Percentiles rank a stretch among this genome's conserved stretches.
phyloP scores from a whole-genome alignment of 2,329 filamentous ascomycete species.

The Curvularia sp. region DNA sequence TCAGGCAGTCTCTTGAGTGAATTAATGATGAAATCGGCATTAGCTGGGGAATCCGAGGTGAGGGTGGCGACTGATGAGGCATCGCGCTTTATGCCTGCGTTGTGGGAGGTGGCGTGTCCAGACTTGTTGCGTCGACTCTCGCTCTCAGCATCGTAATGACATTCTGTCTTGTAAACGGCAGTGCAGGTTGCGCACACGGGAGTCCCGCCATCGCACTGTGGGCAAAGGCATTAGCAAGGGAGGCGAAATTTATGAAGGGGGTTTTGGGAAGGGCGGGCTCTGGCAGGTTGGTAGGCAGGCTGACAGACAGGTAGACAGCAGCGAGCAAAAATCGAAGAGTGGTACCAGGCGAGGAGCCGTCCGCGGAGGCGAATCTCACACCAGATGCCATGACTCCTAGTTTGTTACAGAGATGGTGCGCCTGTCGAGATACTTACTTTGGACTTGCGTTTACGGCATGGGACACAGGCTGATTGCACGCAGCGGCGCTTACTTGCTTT shows the following conservation, averaged over 20 bases:
- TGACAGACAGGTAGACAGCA: slow-evolving; percentile 2
- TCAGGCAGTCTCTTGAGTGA: slow-evolving; percentile 56
- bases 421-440: slow-evolving; percentile 48
- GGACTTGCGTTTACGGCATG: slow-evolving; percentile 60
- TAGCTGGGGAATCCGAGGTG: slow-evolving; percentile 21
- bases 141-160: slow-evolving; percentile 58
- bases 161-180: slow-evolving; percentile 59
- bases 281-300: slow-evolving; percentile 1
- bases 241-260: not conserved
- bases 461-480: slow-evolving; percentile 54
- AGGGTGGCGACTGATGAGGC: slow-evolving; percentile 25
- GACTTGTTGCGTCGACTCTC: slow-evolving; percentile 55
- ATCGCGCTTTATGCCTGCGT: slow-evolving; percentile 41
- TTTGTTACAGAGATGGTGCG: not conserved
- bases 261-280: not conserved
- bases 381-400: slow-evolving; percentile 10
- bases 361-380: slow-evolving; percentile 30
- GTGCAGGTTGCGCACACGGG: slow-evolving; percentile 60
- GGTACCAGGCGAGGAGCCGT: slow-evolving; percentile 11
- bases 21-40: slow-evolving; percentile 51
- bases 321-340: not conserved
- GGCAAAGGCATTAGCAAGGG: slow-evolving; percentile 23
- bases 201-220: slow-evolving; percentile 58
- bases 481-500: slow-evolving; percentile 46
- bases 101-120: slow-evolving; percentile 32